Conservation (phyloP, 2,329 filamentous ascomycete genomes). For the Cladosporium velox region DNA sequence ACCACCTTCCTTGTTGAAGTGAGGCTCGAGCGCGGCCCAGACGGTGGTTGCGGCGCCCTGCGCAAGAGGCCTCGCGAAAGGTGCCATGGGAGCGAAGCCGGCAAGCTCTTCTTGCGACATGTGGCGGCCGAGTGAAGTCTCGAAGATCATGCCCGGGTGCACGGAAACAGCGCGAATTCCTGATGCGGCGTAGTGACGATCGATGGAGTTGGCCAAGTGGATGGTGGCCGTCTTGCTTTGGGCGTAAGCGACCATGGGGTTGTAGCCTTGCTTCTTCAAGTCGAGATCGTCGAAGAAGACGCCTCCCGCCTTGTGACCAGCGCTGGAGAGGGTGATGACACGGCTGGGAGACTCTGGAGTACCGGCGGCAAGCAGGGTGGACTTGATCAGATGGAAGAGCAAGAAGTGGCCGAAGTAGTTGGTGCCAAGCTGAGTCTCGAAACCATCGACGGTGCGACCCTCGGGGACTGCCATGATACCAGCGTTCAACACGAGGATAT, state of each 20-base stretch:
- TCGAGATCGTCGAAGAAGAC: slow-evolving; percentile 39
- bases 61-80: slow-evolving; percentile 33
- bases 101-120: slow-evolving; percentile 1
- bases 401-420: slow-evolving; percentile 59
- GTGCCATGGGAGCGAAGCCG: background rate
- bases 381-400: slow-evolving; percentile 53
- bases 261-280: slow-evolving; percentile 27
- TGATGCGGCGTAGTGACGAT: slow-evolving; percentile 48
- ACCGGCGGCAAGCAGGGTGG: slow-evolving; percentile 35
- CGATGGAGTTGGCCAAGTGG: slow-evolving; percentile 54
- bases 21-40: slow-evolving; percentile 43
- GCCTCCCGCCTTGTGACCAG: slow-evolving; percentile 41
- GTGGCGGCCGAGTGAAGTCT: slow-evolving; percentile 1
- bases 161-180: slow-evolving; percentile 41
- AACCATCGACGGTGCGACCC: slow-evolving; percentile 47
- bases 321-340: slow-evolving; percentile 49
- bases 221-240: slow-evolving; percentile 56
- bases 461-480: slow-evolving; percentile 45
- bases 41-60: slow-evolving; percentile 55
- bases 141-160: slow-evolving; percentile 40
- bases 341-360: slow-evolving; percentile 27
- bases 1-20: slow-evolving; percentile 44
- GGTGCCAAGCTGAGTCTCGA: slow-evolving; percentile 55
- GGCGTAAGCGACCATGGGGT: slow-evolving; percentile 44
- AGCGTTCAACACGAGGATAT: slow-evolving; percentile 29